Evolutionary conservation across 2,329 filamentous ascomycete species (phyloP).

Genomic region (Pseudogymnoascus sp.): DNA sequence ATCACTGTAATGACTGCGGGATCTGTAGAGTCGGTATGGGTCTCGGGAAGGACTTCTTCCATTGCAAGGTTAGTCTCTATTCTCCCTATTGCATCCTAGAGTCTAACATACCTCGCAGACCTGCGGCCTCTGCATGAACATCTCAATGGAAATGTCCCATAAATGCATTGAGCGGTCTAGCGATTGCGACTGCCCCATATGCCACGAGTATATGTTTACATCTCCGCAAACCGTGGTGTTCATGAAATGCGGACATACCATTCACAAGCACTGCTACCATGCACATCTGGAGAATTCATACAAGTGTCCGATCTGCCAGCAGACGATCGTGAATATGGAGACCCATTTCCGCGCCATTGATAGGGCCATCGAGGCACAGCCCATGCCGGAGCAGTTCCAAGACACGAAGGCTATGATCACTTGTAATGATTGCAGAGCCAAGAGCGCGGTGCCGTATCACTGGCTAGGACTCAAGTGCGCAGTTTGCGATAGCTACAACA

Average conservation of each 20-base stretch:
- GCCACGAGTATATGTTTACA: slow-evolving; percentile 92
- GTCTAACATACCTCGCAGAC: slow-evolving; percentile 41
- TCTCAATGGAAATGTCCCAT: slow-evolving; percentile 74
- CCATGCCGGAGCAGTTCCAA: slow-evolving; percentile 79
- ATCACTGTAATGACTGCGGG: slow-evolving; percentile 92
- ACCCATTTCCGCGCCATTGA: slow-evolving; percentile 87
- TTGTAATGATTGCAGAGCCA: slow-evolving; percentile 91
- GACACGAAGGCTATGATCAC: slow-evolving; percentile 75
- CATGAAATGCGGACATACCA: slow-evolving; percentile 92
- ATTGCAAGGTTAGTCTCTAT: slow-evolving; percentile 69
- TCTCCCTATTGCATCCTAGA: not conserved
- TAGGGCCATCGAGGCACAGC: slow-evolving; percentile 75
- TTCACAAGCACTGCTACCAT: slow-evolving; percentile 82
- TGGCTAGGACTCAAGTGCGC: slow-evolving; percentile 90
- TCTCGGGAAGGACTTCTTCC: slow-evolving; percentile 91
- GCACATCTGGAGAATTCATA: slow-evolving; percentile 85
- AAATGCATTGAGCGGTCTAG: slow-evolving; percentile 91
- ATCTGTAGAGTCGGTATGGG: slow-evolving; percentile 89
- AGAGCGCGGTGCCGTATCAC: slow-evolving; percentile 80
- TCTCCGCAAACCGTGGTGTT: slow-evolving; percentile 83
- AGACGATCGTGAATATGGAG: slow-evolving; percentile 96
- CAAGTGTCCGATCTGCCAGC: slow-evolving; percentile 93
- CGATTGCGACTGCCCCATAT: slow-evolving; percentile 94
- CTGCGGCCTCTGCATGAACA: slow-evolving; percentile 90
- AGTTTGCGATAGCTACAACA: slow-evolving; percentile 63